Percentiles rank a stretch among this genome's conserved stretches.
Conservation (phyloP, 2,329 filamentous ascomycete genomes). For the Phymatotrichopsis omnivora region DNA sequence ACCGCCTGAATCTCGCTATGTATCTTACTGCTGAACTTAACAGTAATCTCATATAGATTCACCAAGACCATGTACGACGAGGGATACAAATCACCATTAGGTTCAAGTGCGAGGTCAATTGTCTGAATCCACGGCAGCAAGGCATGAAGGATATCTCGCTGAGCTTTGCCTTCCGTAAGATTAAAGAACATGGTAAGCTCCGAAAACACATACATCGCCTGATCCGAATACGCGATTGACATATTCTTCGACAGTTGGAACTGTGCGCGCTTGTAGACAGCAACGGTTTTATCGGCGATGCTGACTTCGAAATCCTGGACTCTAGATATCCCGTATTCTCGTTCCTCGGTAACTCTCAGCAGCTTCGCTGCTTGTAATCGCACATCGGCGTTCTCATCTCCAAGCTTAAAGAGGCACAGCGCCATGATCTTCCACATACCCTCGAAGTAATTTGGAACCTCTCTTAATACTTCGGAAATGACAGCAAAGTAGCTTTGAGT, state of each 20-base stretch:
- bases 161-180: conserved; percentile 67
- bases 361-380: conserved; percentile 77
- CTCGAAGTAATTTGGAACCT: conserved; percentile 69
- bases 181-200: conserved; percentile 94
- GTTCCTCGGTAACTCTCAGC: conserved; percentile 69
- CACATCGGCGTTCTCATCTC: conserved; percentile 81
- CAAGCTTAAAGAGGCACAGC: conserved; percentile 81
- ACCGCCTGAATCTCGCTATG: conserved; percentile 96
- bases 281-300: conserved; percentile 95
- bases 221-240: conserved; percentile 74
- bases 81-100: conserved; percentile 79
- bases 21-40: conserved; percentile 74
- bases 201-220: conserved; percentile 90
- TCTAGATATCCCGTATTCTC: conserved; percentile 75
- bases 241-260: conserved; percentile 91
- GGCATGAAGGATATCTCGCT: conserved; percentile 87
- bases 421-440: conserved; percentile 87
- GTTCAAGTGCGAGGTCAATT: conserved; percentile 83
- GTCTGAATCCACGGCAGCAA: conserved; percentile 94
- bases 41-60: conserved; percentile 92
- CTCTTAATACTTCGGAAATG: conserved; percentile 73
- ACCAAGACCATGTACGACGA: conserved; percentile 90
- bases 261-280: conserved; percentile 93
- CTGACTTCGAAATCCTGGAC: conserved; percentile 97
- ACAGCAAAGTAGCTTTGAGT: conserved; percentile 94